A percentile compares a stretch with the other conserved stretches of the same genome.
phyloP scores from a whole-genome alignment of 495 filamentous ascomycete species.

The Daldinia bambusicola region DNA sequence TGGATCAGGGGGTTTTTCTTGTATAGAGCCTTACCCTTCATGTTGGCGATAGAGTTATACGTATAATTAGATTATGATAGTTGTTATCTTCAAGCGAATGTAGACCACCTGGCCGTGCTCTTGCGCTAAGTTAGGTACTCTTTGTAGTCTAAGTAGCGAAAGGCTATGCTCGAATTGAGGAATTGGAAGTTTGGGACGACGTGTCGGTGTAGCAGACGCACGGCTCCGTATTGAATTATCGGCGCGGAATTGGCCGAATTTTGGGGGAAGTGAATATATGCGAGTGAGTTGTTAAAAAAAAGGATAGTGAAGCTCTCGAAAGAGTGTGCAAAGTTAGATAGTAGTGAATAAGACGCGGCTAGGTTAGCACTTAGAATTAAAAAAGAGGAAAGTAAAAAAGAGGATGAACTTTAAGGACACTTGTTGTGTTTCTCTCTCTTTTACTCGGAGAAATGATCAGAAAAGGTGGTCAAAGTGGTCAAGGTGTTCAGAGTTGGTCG shows the following conservation, averaged over 20 bases:
- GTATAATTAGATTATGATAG: slow-evolving; percentile 12
- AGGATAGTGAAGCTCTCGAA: neutral
- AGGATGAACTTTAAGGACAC: slow-evolving; percentile 25
- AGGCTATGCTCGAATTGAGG: slow-evolving; percentile 19
- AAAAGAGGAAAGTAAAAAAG: neutral
- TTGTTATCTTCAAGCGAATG: slow-evolving; percentile 21
- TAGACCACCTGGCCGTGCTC: slow-evolving; percentile 3
- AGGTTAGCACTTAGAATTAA: neutral
- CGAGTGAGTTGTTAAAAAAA: neutral
- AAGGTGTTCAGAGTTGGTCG: slow-evolving; percentile 25
- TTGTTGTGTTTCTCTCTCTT: slow-evolving; percentile 10
- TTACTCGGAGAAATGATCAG: neutral
- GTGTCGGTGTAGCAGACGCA: slow-evolving; percentile 29
- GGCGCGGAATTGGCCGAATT: neutral
- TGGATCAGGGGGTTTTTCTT: neutral
- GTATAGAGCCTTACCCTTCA: slow-evolving; percentile 55
- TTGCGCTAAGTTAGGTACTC: neutral
- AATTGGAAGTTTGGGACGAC: slow-evolving; percentile 3
- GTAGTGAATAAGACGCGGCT: slow-evolving; percentile 1
- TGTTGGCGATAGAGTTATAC: slow-evolving; percentile 39
- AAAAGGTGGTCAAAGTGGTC: slow-evolving; percentile 9
- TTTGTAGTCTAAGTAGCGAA: slow-evolving; percentile 33
- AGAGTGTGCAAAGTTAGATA: neutral
- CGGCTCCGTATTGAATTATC: neutral
- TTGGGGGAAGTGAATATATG: neutral